Evolutionary conservation across 2,329 filamentous ascomycete genomes (phyloP).

Genomic region (Arthrobotrys iridis): DNA sequence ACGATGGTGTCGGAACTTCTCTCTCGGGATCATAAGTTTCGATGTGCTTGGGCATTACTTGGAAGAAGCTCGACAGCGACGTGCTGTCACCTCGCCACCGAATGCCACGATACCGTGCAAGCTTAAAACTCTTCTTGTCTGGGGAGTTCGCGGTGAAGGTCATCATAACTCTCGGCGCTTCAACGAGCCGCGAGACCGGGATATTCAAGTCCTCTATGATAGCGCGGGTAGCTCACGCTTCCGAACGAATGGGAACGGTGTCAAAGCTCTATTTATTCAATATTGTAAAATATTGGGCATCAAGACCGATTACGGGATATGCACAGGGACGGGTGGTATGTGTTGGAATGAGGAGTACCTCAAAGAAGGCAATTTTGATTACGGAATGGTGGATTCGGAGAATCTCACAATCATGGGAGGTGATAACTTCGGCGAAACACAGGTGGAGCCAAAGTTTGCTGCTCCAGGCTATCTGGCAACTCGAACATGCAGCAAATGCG

Average conservation of each 20-base stretch:
- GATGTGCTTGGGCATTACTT: conserved; percentile 46
- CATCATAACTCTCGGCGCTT: conserved; percentile 38
- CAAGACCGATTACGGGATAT: conserved; percentile 44
- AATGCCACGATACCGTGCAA: conserved; percentile 20
- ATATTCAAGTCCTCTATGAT: conserved; percentile 44
- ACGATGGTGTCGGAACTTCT: conserved; percentile 50
- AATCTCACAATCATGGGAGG: background rate
- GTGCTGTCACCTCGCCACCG: background rate
- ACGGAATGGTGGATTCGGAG: conserved; percentile 39
- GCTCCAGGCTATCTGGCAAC: conserved; percentile 35
- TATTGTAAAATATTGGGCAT: conserved; percentile 37
- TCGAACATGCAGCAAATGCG: conserved; percentile 29
- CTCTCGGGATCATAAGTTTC: conserved; percentile 33
- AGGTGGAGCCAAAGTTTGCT: conserved; percentile 36
- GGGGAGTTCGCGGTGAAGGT: conserved; percentile 46
- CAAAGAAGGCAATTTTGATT: conserved; percentile 53
- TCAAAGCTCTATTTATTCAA: conserved; percentile 41
- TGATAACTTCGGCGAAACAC: background rate
- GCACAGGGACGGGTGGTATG: conserved; percentile 15
- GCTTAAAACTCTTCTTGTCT: conserved; percentile 43
- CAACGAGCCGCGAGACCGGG: conserved; percentile 45
- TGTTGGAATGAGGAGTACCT: conserved; percentile 51
- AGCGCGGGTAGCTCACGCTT: conserved; percentile 50
- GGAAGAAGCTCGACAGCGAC: conserved; percentile 32
- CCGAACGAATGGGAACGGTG: conserved; percentile 38